Evolutionary conservation across 179 eudicot genomes (phyloP).

Genomic region (Spinacia oleracea): DNA sequence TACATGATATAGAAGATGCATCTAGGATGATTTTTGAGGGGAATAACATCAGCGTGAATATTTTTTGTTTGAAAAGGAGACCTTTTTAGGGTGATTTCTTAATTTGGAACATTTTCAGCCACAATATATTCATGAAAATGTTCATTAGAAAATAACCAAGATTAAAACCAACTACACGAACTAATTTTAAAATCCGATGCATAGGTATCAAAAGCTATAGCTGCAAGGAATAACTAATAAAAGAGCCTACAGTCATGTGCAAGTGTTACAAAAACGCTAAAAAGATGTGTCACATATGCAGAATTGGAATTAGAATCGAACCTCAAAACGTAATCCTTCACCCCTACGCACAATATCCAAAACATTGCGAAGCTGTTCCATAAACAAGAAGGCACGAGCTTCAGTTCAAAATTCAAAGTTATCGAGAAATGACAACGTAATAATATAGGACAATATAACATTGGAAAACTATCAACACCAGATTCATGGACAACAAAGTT

Average conservation of each 20-base stretch:
- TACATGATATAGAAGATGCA: too few species aligned
- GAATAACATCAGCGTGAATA: too few species aligned
- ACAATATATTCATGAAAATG: neutral
- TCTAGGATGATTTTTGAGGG: too few species aligned
- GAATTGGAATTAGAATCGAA: conserved; percentile 31
- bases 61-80: too few species aligned
- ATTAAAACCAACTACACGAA: neutral
- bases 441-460: neutral
- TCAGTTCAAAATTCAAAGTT: conserved; percentile 12
- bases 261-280: neutral
- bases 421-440: neutral
- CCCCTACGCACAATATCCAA: conserved; percentile 91
- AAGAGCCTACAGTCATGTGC: neutral
- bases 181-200: neutral
- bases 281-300: neutral
- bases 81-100: too few species aligned
- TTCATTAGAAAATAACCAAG: neutral
- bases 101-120: neutral
- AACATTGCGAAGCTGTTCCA: conserved; percentile 72
- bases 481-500: neutral
- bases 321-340: conserved; percentile 88
- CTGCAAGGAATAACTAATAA: neutral
- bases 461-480: neutral
- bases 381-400: conserved; percentile 16
- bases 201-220: neutral